Base-by-base conservation (phyloP, 192 early-diverging fungal genomes). In the Coemansia erecta region DNA sequence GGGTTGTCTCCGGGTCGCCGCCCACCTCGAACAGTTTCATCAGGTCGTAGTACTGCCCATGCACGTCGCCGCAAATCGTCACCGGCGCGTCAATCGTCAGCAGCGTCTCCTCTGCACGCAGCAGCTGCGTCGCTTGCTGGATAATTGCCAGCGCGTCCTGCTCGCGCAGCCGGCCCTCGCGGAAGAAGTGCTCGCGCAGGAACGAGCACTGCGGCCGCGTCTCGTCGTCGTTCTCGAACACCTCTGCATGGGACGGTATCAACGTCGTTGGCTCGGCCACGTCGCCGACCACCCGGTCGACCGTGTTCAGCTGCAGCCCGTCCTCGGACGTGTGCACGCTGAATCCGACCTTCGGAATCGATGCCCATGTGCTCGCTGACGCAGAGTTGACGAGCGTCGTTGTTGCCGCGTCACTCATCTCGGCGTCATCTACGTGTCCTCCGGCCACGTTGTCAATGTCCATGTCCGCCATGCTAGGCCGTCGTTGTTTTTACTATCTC, bases 21-120 rank as follows among this genome's bases (percentile, higher is more conserved):
- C 95, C 95, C 8, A 98, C 94, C 67, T 97, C 94, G 81, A 98
- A 94, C 23, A 98, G 84, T 73, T 98, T 97, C 92, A 98, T 91
- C 66, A 98, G 75, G 74, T 98, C 95, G 70, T 88, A 98, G 67
- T 88, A 98, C 65, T 98, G 95, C n/a, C 95, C 95, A 71, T 98
- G 95, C 60, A 98, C 89, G 76, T 98, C 95, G 43, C 95, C 95
- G 72, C 94, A 97, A 7, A 98, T 93, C 14, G 95, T 98, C 37
- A 98, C 86, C 8, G 95, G 95, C 17, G 94, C 90, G 58, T 89
- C 89, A 41, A 98, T 83, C 61, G 95, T 89, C 43, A 96, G 70
- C 54, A 98, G 66, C 47, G 89, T 98, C 3, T 86, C 83, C 75
- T 98, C 95, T 47, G 83, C 83, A 28, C 76, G 85, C 58, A 98